Base-by-base conservation (phyloP, 2,329 filamentous ascomycete genomes). In the Talaromyces sp. region DNA sequence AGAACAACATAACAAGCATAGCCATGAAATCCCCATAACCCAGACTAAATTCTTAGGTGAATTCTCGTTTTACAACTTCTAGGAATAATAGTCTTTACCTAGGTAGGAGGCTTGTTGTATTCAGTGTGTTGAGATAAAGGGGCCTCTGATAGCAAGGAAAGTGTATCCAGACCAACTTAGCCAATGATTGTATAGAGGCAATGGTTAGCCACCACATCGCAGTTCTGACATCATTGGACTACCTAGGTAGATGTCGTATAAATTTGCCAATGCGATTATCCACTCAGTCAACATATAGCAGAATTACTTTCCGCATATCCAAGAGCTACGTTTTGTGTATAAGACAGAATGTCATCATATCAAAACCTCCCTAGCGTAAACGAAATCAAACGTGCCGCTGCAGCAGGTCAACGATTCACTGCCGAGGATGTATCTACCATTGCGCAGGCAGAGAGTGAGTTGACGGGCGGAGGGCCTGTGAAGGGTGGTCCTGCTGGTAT, bases 401-500 rank as follows among this genome's bases (percentile, higher is more conserved):
- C 75, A 54, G 65, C 67, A 17, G 74, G 74, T 25, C 73, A 77
- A 53, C 73, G 74, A 40, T 76, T 77, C 58, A 75, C 73, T 0
- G 63, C 72, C 5, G 72, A 72, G 58, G 74, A 77, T 64, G 73
- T 74, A 5, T 75, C 74, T 11, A 67, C 67, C 6, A 76, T 76
- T 38, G 71, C 73, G 2, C 74, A 75, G 25, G 73, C 69, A 1
- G 75, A 77, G 60, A 74, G 72, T 51, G 71, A 74, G 22, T 56
- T 76, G 31, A 75, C 73, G 0, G 74, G 75, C 7, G 69, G 67
- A 19, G 72, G 74, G 3, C 74, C 74, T 29, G 68, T 74, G 34
- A 69, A 71, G 6, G 75, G 74, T 36, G 75, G 74, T 56, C 71
- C 74, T 67, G 74, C 74, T 43, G 75, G 75, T 76, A 64, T 22